phyloP scores from a whole-genome alignment of 345 rosid genomes.

The Boechera retrofracta region DNA sequence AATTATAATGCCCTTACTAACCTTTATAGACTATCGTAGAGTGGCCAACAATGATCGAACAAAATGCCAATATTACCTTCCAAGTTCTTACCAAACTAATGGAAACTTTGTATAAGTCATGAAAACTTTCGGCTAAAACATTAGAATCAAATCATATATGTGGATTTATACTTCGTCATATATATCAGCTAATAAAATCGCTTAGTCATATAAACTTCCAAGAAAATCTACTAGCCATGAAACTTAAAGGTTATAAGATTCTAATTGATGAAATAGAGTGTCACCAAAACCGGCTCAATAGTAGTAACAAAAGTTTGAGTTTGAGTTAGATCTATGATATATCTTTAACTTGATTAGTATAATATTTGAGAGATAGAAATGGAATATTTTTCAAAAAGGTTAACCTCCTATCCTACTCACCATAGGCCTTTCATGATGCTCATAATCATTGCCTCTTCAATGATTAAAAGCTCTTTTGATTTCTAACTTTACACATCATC shows the following conservation, averaged over 20 bases:
- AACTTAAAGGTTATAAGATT: neutral
- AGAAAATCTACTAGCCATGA: neutral
- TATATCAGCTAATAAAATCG: neutral
- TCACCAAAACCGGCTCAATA: neutral
- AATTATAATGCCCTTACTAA: slow-evolving; percentile 12
- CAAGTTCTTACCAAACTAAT: slow-evolving; percentile 1
- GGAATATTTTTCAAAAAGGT: slow-evolving; percentile 20
- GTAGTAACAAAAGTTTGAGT: neutral
- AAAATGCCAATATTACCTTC: slow-evolving; percentile 37
- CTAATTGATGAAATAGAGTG: neutral
- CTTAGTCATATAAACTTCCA: slow-evolving; percentile 18
- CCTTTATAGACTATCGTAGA: slow-evolving; percentile 25
- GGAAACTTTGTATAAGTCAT: neutral
- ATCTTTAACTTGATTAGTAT: slow-evolving; percentile 26
- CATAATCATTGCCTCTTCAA: slow-evolving; percentile 47
- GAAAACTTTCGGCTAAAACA: neutral
- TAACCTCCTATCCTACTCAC: slow-evolving; percentile 29
- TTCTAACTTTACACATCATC: slow-evolving; percentile 44
- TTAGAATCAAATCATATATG: neutral
- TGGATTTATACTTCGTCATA: neutral
- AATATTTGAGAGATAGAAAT: slow-evolving; percentile 9
- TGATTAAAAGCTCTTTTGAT: slow-evolving; percentile 44
- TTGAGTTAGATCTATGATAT: slow-evolving; percentile 30
- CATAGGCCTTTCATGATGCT: slow-evolving; percentile 44
- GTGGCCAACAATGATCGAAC: slow-evolving; percentile 30